Evolutionary conservation across 2,329 filamentous ascomycete species (phyloP), one percentile per base, ranked within the genome.

Genomic region (Corinectria fuckeliana): DNA sequence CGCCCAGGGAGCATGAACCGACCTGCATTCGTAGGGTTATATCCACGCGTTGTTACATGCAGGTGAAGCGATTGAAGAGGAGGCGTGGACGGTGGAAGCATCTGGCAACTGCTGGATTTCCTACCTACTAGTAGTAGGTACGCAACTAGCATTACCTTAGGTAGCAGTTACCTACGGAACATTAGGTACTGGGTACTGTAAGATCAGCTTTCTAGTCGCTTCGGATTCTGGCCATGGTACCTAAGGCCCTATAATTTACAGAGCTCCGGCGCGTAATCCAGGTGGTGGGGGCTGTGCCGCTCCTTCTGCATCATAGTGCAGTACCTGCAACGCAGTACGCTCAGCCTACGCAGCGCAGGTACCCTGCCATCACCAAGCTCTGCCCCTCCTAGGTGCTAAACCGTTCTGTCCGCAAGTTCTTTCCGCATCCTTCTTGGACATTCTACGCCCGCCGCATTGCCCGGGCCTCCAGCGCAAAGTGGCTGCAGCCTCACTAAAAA

Each of bases 341-440:
- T 25, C 3, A 9, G 10, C n/a, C 11, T 16, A 4, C 10, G 18
- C 3, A 5, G 4, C 10, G 2, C 38, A 36, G 25, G 57, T 66
- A 65, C 62, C 20, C 39, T 36, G 10, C 48, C 39, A 57, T 48
- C 55, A 25, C 41, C 11, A 30, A 23, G 21, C 14, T 38, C 51
- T 58, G 54, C 48, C 51, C 60, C 44, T 57, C 28, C 47, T 41
- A 44, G 23, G 20, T 30, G 47, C 52, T 44, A 61, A 63, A 61
- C 66, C 63, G 64, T 65, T 67, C 64, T 60, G 50, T 36, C 61
- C 59, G 39, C 39, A 53, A 34, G 38, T 26, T 77, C 76, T 77
- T 77, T 77, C 68, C 69, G 73, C 75, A 51, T 49, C 58, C 58
- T 80, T 80, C 78, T 78, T 72, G 73, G 70, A 75, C 75, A 70